Evolutionary conservation across 805 yeast species (phyloP).

Genomic region (Danielia reshetovae): DNA sequence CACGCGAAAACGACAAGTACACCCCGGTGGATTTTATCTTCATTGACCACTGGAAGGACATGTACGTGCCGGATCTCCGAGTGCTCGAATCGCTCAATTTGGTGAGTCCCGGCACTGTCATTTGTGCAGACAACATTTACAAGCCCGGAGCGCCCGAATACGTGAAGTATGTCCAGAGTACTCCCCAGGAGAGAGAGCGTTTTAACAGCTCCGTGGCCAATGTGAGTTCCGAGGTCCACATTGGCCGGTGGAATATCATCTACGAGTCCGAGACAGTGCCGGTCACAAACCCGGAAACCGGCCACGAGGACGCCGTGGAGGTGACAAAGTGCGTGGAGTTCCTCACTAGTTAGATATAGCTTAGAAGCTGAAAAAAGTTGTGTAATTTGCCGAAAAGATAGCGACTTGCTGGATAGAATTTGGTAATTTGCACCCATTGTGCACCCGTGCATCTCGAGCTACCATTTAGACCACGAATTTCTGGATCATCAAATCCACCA

Average conservation of each 20-base stretch:
- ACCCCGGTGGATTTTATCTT: constrained; percentile 33
- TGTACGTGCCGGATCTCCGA: constrained; percentile 40
- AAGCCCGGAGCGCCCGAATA: constrained; percentile 39
- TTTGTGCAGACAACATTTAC: constrained; percentile 37
- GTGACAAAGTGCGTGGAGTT: constrained; percentile 28
- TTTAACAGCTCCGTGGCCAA: constrained; percentile 24
- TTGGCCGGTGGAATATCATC: constrained; percentile 40
- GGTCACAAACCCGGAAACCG: constrained; percentile 11
- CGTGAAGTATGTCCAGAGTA: constrained; percentile 30
- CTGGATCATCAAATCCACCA: constrained; percentile 8
- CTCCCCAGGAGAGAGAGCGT: constrained; percentile 35
- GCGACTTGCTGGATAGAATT: too few species aligned
- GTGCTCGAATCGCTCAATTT: constrained; percentile 37
- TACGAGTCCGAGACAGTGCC: constrained; percentile 31
- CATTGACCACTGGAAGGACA: constrained; percentile 37
- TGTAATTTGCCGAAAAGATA: too few species aligned
- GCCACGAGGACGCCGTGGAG: constrained; percentile 26
- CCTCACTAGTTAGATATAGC: constrained; percentile 10
- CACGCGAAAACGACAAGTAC: constrained; percentile 7
- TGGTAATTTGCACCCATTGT: not conserved
- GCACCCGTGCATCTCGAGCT: constrained; percentile 2
- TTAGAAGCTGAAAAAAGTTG: too few species aligned
- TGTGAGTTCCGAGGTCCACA: constrained; percentile 22
- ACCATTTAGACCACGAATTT: not conserved
- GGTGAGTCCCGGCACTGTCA: constrained; percentile 35